Evolutionary conservation across 179 eudicot genomes (phyloP), one percentile per base, ranked within the genome.

Genomic region (Dionaea muscipula): DNA sequence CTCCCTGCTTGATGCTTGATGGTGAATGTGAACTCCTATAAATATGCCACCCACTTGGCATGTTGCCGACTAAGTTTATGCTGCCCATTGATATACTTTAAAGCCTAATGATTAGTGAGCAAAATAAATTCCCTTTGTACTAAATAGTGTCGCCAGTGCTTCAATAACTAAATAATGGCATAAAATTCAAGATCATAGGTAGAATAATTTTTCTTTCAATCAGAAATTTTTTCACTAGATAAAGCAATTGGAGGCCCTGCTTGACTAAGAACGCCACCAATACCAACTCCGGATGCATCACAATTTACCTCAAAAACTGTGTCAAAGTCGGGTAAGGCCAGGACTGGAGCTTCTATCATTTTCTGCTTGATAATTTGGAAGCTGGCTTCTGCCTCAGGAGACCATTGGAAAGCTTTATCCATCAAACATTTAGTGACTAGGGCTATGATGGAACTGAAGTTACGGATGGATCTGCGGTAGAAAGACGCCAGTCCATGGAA

Each of bases 401-500:
- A 4, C 10, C 35, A 31, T 31, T 31, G 0, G 10, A 31, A 0
- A 4, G 10, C 35, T 0, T 11, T 11, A 4, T 31, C 10, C 10
- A 4, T 31, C 35, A 31, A 1, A 11, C 35, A 31, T 31, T 31
- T 4, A 31, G 21, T 28, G 0, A 14, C n/a, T 11, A 33, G 39
- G 11, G 38, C 9, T 0, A 19, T n/a, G 6, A 26, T 11, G 12
- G 39, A 7, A 31, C 19, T 26, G 22, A 51, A 51, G 12, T 28
- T 19, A 3, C 7, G 4, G 19, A 51, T 51, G 15, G 26, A 51
- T 8, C 55, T 31, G 37, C 38, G 37, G 19, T 51, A 51, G 22
- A 51, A 51, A 1, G 55, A 51, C 1, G 55, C 21, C 20, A 51
- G 15, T 17, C 55, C 55, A 26, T 26, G 37, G 31, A 26, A 51